These are phyloP conservation scores for Beauveria varroae DNA, from an alignment of 2,329 filamentous ascomycete genomes.

Conservation along the genomic window DNA sequence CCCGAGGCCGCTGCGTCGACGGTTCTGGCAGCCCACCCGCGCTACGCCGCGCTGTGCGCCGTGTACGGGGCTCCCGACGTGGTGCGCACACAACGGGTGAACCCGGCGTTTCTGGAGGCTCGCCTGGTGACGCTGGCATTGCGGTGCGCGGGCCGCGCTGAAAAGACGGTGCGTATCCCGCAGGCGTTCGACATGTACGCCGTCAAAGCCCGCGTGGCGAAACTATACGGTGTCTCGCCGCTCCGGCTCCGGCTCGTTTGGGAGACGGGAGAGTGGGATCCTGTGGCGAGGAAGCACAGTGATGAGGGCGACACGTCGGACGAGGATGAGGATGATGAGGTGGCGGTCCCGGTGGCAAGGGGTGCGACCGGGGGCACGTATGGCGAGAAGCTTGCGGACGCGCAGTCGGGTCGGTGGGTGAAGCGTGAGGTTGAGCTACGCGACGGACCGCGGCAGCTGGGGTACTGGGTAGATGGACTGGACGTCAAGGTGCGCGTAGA, in stretches of 20 bases:
- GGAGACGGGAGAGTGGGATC: slow-evolving; percentile 90
- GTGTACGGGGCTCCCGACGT: slow-evolving; percentile 67
- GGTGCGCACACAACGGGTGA: slow-evolving; percentile 47
- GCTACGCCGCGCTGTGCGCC: slow-evolving; percentile 67
- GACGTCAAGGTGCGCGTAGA: slow-evolving; percentile 69
- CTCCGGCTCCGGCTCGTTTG: slow-evolving; percentile 63
- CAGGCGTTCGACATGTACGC: slow-evolving; percentile 73
- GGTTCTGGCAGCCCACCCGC: slow-evolving; percentile 58
- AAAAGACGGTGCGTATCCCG: slow-evolving; percentile 51
- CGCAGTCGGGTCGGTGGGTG: slow-evolving; percentile 53
- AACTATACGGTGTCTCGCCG: slow-evolving; percentile 58
- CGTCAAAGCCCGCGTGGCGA: slow-evolving; percentile 70
- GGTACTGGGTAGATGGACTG: slow-evolving; percentile 71
- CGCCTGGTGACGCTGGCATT: slow-evolving; percentile 63
- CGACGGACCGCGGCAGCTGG: slow-evolving; percentile 72
- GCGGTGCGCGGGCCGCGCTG: slow-evolving; percentile 17
- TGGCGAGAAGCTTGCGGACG: slow-evolving; percentile 22
- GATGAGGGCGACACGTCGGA: slow-evolving; percentile 46
- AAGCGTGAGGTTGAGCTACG: slow-evolving; percentile 72
- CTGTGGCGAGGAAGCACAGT: slow-evolving; percentile 56
- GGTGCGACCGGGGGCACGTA: slow-evolving; percentile 13
- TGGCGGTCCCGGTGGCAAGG: neutral
- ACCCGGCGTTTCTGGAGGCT: slow-evolving; percentile 76
- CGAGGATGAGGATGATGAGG: slow-evolving; percentile 26
- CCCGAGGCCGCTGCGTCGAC: slow-evolving; percentile 43